phyloP scores from a whole-genome alignment of 805 yeast species.

The Kuraishia piskuri region DNA sequence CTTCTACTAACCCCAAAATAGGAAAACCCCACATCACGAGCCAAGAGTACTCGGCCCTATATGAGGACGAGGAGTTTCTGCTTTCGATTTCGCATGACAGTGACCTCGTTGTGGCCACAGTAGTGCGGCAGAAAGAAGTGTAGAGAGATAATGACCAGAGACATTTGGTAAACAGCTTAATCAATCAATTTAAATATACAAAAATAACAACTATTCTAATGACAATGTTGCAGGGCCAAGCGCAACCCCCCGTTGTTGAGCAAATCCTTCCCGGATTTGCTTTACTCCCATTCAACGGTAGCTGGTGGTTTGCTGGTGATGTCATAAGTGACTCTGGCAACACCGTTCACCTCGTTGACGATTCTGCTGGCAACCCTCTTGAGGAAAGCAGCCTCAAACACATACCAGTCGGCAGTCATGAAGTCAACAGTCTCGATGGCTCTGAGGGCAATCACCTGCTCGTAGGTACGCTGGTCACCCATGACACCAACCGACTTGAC shows the following conservation, averaged over 20 bases:
- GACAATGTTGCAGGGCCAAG: too few relatives aligned
- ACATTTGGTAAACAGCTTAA: neutral
- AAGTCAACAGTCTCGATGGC: slow-evolving; percentile 97
- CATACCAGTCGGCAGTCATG: slow-evolving; percentile 99
- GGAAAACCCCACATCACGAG: slow-evolving; percentile 37
- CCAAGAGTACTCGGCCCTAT: slow-evolving; percentile 16
- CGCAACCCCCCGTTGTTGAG: neutral
- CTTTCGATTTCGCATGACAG: slow-evolving; percentile 60
- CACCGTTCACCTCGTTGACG: slow-evolving; percentile 98
- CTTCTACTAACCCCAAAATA: neutral
- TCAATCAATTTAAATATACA: too few relatives aligned
- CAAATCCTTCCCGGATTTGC: neutral
- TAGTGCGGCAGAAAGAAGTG: slow-evolving; percentile 1
- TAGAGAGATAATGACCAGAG: too few relatives aligned
- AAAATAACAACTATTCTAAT: neutral
- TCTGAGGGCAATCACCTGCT: slow-evolving; percentile 97
- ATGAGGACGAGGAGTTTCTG: slow-evolving; percentile 36
- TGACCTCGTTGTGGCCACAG: slow-evolving; percentile 43
- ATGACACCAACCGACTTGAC: slow-evolving; percentile 98
- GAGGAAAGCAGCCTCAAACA: slow-evolving; percentile 85
- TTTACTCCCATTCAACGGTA: slow-evolving; percentile 97
- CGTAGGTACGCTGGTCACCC: slow-evolving; percentile 99
- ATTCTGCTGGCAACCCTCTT: slow-evolving; percentile 92
- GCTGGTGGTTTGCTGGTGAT: slow-evolving; percentile 99
- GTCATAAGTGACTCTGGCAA: slow-evolving; percentile 97